Evolutionary conservation across 129 eudicot genomes (phyloP).

Genomic region (Flaveria sonorensis): DNA sequence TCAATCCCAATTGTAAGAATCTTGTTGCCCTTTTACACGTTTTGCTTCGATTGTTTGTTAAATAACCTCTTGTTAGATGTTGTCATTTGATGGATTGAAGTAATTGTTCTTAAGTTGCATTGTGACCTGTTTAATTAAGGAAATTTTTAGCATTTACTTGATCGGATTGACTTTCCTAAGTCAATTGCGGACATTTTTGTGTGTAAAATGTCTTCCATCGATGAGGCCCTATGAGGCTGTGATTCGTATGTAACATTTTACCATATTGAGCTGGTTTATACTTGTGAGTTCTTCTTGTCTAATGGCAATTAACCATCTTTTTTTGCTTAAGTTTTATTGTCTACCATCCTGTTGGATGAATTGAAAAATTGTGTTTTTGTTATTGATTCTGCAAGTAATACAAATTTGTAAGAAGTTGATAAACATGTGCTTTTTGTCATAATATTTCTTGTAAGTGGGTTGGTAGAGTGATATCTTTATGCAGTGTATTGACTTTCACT

Average conservation of each 20-base stretch:
- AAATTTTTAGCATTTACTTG: no score
- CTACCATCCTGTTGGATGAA: not conserved
- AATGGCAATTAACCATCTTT: no score
- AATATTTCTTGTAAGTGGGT: not conserved
- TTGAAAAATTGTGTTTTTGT: not conserved
- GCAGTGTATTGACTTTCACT: not conserved
- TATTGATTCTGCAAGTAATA: not conserved
- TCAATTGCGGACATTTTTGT: no score
- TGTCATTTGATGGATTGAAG: no score
- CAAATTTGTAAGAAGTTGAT: not conserved
- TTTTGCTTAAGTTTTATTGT: not conserved
- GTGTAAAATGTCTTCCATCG: no score
- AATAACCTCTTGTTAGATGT: not conserved
- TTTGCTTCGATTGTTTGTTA: not conserved
- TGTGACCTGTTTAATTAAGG: no score
- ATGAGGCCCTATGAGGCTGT: no score
- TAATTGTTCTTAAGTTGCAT: no score
- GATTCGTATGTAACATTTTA: no score
- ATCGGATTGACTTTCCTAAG: no score
- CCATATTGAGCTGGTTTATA: no score
- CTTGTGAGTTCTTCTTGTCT: no score
- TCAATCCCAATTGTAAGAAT: conserved; percentile 75
- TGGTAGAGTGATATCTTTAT: not conserved
- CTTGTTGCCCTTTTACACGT: not conserved
- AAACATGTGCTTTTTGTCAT: not conserved